These are phyloP conservation scores for Ceratobasidium theobromae DNA, from an alignment of 1,284 basidiomycete genomes.

Conservation along the genomic window DNA sequence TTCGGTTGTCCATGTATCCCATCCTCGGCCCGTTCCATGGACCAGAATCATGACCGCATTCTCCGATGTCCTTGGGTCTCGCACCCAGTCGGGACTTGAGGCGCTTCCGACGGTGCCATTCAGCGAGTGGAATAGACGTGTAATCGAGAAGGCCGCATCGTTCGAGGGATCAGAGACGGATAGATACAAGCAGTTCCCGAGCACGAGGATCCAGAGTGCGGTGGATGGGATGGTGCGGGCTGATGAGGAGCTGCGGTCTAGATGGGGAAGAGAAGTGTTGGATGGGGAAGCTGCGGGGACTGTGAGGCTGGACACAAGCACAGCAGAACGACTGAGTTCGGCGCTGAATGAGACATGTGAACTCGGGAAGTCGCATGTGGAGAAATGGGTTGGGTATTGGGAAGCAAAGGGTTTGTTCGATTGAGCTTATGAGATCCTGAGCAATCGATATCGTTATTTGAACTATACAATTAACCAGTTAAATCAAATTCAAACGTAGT, in stretches of 20 bases:
- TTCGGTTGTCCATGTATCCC: conserved; percentile 39
- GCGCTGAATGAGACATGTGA: background rate
- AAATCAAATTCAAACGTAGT: too few relatives aligned
- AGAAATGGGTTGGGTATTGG: conserved; percentile 8
- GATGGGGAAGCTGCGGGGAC: background rate
- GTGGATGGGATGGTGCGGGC: background rate
- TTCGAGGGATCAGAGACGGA: background rate
- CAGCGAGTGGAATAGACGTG: conserved; percentile 39
- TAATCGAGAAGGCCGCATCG: background rate
- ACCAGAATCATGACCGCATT: conserved; percentile 37
- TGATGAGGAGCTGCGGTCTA: too few relatives aligned
- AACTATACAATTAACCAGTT: too few relatives aligned
- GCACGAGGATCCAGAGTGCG: background rate
- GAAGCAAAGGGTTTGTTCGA: background rate
- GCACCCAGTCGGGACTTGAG: conserved; percentile 21
- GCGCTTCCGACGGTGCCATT: conserved; percentile 41
- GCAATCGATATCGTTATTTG: too few relatives aligned
- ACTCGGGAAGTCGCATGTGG: background rate
- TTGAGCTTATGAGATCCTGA: too few relatives aligned
- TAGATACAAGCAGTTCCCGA: background rate
- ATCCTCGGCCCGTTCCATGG: conserved; percentile 41
- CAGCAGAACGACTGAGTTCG: background rate
- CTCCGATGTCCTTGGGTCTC: conserved; percentile 35
- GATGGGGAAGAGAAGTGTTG: background rate
- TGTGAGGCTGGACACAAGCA: background rate